Base-by-base conservation (phyloP, 176 grass and related monocot genomes). In the Musa beccarii region DNA sequence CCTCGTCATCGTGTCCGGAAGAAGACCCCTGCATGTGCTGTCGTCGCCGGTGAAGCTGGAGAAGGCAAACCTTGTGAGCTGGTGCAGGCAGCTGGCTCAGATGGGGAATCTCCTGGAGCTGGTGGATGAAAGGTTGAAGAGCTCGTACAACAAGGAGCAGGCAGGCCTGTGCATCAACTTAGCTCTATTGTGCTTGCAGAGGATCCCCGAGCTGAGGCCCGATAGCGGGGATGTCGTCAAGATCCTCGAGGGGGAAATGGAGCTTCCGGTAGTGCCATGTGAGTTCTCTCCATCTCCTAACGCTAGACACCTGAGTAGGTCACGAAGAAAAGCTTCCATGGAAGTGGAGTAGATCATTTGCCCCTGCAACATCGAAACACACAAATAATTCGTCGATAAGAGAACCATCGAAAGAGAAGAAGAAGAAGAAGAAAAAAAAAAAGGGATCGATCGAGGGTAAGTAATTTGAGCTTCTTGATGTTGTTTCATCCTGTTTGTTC, bases 1-100 rank as follows among this genome's bases (percentile, higher is more conserved):
- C 52, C 86, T 98, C 4, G 95, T 98, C 2, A 83, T 94, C 15
- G 9, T 98, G 9, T 98, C 95, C 0, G 95, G 95, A 1, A 75
- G 95, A 17, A 87, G 95, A 34, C 90, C 95, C 14, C 79, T 98
- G 64, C 95, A 93, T 73, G 85, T 98, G 52, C 83, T 98, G 8
- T 84, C 95, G 15, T 98, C 90, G 49, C 95, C 95, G n/a, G 90
- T 98, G 76, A 94, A 87, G 82, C 78, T 98, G 52, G 95, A 98
- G 79, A 91, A 89, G 52, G 88, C 95, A 0, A 98, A 98, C 62
- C 90, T 98, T 15, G 85, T 98, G n/a, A 84, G 82, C 69, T 98
- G 95, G 95, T 93, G 88, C 68, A 84, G 88, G 43, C 95, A 91
- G 71, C 80, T 98, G 66, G 95, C 88, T 28, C 85, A 83, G 28